A percentile compares a stretch with the other conserved stretches of the same genome.
These are phyloP conservation scores for Mycosphaerella arachidis DNA, from an alignment of 2,329 filamentous ascomycete species.

Conservation along the genomic window DNA sequence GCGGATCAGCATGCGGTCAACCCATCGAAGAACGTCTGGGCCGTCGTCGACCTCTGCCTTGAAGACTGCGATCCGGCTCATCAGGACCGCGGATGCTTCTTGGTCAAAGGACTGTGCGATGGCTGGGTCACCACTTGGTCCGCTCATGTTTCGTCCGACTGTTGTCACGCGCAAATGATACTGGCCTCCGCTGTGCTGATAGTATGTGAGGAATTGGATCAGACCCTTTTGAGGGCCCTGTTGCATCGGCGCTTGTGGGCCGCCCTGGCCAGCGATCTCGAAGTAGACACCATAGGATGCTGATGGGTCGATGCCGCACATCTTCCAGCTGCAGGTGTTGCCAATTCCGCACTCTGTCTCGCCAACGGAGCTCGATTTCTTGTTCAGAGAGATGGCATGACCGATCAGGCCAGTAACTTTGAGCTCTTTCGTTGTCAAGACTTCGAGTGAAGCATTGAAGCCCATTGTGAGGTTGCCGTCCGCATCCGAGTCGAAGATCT, in stretches of 20 bases:
- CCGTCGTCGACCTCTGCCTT: conserved; percentile 98
- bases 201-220: conserved; percentile 98
- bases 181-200: conserved; percentile 93
- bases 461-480: conserved; percentile 96
- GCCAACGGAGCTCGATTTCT: conserved; percentile 93
- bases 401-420: conserved; percentile 98
- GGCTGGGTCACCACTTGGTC: conserved; percentile 87
- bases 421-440: conserved; percentile 93
- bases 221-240: conserved; percentile 86
- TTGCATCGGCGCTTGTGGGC: conserved; percentile 68
- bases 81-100: conserved; percentile 92
- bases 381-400: conserved; percentile 93
- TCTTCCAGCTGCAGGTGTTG: conserved; percentile 99
- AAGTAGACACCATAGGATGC: conserved; percentile 97
- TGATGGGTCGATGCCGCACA: conserved; percentile 94
- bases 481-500: conserved; percentile 93
- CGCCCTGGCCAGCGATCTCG: conserved; percentile 91
- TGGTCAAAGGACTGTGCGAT: conserved; percentile 98
- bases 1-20: conserved; percentile 95
- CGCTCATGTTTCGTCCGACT: conserved; percentile 83
- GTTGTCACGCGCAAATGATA: conserved; percentile 96
- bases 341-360: conserved; percentile 98
- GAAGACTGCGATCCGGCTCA: conserved; percentile 99
- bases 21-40: conserved; percentile 96
- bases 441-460: conserved; percentile 94